phyloP scores from a whole-genome alignment of 805 yeast species.

The Barnettozyma vustinii region DNA sequence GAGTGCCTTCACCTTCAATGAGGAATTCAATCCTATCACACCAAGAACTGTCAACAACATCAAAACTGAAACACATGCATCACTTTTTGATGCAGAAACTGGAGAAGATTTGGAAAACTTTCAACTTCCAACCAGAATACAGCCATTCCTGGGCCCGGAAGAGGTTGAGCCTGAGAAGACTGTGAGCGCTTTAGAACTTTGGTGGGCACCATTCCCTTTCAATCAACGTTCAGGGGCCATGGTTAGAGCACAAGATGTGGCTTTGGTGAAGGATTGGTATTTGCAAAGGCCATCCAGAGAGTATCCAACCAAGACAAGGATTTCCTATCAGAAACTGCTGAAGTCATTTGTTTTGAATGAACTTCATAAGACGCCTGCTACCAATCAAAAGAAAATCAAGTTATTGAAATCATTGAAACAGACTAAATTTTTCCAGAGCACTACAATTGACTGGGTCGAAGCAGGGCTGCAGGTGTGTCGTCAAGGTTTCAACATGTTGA shows the following conservation, averaged over 20 bases:
- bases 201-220: conserved; percentile 84
- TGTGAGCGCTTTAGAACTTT: conserved; percentile 57
- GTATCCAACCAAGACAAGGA: conserved; percentile 70
- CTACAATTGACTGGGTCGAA: conserved; percentile 96
- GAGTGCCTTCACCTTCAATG: conserved; percentile 53
- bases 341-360: conserved; percentile 71
- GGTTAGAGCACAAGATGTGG: conserved; percentile 85
- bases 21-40: conserved; percentile 51
- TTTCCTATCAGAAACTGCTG: conserved; percentile 86
- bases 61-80: conserved; percentile 19
- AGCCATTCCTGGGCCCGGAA: conserved; percentile 47
- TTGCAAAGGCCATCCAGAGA: conserved; percentile 55
- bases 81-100: conserved; percentile 20
- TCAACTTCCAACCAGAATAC: conserved; percentile 35
- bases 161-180: conserved; percentile 41
- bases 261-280: conserved; percentile 80
- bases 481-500: conserved; percentile 93
- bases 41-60: conserved; percentile 25
- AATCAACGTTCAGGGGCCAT: conserved; percentile 66
- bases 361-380: conserved; percentile 44
- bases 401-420: conserved; percentile 60
- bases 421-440: conserved; percentile 87
- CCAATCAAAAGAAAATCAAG: conserved; percentile 45
- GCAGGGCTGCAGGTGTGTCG: conserved; percentile 92
- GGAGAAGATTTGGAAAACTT: conserved; percentile 37